These are phyloP conservation scores for Podospora anserina DNA, from an alignment of 495 filamentous ascomycete genomes.

Conservation along the genomic window DNA sequence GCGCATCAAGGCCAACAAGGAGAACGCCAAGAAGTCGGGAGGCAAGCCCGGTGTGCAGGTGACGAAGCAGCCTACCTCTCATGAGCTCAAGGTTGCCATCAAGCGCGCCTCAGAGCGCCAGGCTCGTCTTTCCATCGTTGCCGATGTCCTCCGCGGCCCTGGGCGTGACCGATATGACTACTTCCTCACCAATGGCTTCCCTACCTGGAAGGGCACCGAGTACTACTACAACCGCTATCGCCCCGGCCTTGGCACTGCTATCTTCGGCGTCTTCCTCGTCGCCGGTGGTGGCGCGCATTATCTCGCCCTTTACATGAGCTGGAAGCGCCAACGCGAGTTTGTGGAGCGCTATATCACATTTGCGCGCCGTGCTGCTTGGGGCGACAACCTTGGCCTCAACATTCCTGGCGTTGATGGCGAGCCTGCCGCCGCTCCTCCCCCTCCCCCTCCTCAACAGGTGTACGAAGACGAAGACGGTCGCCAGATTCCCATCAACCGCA, in stretches of 20 bases:
- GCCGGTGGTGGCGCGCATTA: slow-evolving; percentile 86
- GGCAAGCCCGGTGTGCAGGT: slow-evolving; percentile 62
- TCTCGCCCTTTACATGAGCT: slow-evolving; percentile 73
- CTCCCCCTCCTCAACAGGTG: slow-evolving; percentile 29
- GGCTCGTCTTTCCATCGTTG: slow-evolving; percentile 75
- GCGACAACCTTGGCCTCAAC: slow-evolving; percentile 44
- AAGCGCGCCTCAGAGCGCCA: slow-evolving; percentile 78
- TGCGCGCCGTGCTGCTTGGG: slow-evolving; percentile 85
- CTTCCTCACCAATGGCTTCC: slow-evolving; percentile 92
- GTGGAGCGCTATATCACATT: slow-evolving; percentile 87
- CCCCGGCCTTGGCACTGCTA: slow-evolving; percentile 80
- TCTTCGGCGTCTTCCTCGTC: slow-evolving; percentile 78
- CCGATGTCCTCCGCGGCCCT: slow-evolving; percentile 77
- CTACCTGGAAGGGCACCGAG: slow-evolving; percentile 91
- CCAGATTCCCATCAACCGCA: slow-evolving; percentile 67
- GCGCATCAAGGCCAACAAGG: slow-evolving; percentile 57
- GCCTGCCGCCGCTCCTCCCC: slow-evolving; percentile 36
- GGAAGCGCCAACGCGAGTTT: slow-evolving; percentile 86
- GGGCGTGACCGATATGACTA: slow-evolving; percentile 87
- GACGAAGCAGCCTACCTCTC: slow-evolving; percentile 63
- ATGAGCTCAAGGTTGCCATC: slow-evolving; percentile 67
- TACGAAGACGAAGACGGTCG: slow-evolving; percentile 49
- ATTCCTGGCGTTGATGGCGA: slow-evolving; percentile 59
- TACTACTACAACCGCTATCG: slow-evolving; percentile 96
- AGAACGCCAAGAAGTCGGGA: slow-evolving; percentile 49